Base-by-base conservation (phyloP, 495 filamentous ascomycete species). In the Tuber borchii region DNA sequence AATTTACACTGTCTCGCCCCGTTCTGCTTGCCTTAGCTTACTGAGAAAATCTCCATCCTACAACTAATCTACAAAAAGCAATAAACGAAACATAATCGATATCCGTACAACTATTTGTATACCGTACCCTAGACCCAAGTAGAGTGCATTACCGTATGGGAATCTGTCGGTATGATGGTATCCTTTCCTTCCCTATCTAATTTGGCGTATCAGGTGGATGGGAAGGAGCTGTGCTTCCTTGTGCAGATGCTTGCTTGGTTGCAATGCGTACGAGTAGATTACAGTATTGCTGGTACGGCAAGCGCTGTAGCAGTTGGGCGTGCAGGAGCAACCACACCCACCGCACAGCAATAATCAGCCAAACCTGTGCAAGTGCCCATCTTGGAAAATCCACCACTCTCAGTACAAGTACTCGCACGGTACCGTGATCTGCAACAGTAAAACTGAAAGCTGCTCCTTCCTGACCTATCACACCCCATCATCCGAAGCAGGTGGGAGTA, bases 51-150 rank as follows among this genome's bases (percentile, higher is more conserved):
- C 31, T 65, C 56, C 4, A 34, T 65, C 14, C 26, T 34, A 43
- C 42, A 43, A 43, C 3, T 43, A 34, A 65, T 65, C 56, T 7
- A 26, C 26, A 8, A 14, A 31, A 10, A 31, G n/a, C 51, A 26
- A 65, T 65, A 65, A 65, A 65, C 56, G 31, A 65, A 65, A 65
- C 56, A 65, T 19, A 65, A 65, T 65, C 26, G 56, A 34, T 34
- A 65, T 65, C 26, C 56, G 56, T 65, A 65, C 56, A 65, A 65
- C 31, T 14, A 4, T 34, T 34, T 16, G 10, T 31, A 65, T 31
- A 65, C 26, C 26, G 26, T 65, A 31, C 56, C 4, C 56, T 34
- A 34, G 56, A 19, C 56, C 56, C 56, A 65, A 65, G 56, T 34
- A 16, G 56, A 34, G 12, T 7, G 56, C 26, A 65, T 65, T 19